Base-by-base conservation (phyloP, 179 eudicot genomes). In the Gypsophila paniculata region DNA sequence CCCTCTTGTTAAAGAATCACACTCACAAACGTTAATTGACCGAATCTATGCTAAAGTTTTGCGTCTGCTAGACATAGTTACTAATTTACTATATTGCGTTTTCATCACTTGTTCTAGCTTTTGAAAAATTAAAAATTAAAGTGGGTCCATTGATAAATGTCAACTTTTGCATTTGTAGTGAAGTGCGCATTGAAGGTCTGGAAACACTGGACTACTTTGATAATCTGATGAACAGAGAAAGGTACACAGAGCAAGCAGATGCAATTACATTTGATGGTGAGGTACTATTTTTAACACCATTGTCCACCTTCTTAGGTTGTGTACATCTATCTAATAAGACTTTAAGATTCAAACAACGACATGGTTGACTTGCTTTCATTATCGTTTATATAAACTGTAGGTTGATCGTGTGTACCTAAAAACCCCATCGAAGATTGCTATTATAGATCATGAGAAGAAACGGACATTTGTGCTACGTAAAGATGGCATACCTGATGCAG, bases 391-490 rank as follows among this genome's bases (percentile, higher is more conserved):
- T 42, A 9, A 29, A 39, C 61, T 72, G 71, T 75, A 91, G 96
- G 82, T 89, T 67, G 94, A 91, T 44, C 82, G 94, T 53, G 81
- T 86, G 29, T 91, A 89, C 80, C 67, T 89, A 65, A 83, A 81
- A 76, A 89, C 94, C 32, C 94, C 93, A 1, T 46, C 88, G 46
- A 87, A 90, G 73, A 86, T 87, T 77, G 96, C 96, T 36, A 73
- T 87, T 32, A 87, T 91, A 70, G 96, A 91, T 79, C 96, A 91
- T 70, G 90, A 89, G 83, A 91, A 86, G 85, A 91, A 91, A 77
- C 84, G 94, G 72, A 91, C 94, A 8, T 89, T 78, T 80, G 96
- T 87, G 19, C 74, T 91, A 13, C 86, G 84, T 71, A 91, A 87
- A 79, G 88, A 83, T 15, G 90, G 94, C 72, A 68, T 89, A 77